Conservation (phyloP, 2,329 filamentous ascomycete genomes). For the Trichophaea hybrida region DNA sequence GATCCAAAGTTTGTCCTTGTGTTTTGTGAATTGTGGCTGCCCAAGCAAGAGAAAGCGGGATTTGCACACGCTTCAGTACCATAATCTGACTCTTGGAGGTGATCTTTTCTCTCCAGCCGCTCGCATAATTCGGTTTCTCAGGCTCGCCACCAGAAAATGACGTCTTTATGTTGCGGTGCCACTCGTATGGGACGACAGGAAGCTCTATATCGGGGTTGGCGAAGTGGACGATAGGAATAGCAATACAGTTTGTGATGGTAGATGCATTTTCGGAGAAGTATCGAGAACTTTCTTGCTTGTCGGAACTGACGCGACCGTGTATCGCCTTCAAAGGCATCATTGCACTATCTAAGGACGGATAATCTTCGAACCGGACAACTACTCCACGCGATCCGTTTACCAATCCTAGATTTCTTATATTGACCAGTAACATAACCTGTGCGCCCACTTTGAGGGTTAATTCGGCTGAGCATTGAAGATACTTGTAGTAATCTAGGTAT, state of each 20-base stretch:
- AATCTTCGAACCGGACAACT: neutral
- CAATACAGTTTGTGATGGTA: neutral
- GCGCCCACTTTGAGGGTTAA: constrained; percentile 11
- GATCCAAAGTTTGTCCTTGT: constrained; percentile 48
- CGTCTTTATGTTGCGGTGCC: too few relatives aligned
- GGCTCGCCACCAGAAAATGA: too few relatives aligned
- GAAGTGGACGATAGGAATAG: neutral
- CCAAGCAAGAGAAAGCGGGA: constrained; percentile 46
- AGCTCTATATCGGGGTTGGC: neutral
- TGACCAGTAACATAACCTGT: constrained; percentile 20
- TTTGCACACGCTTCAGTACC: constrained; percentile 38
- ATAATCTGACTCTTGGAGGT: neutral
- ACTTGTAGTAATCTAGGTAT: neutral
- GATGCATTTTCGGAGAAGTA: too few relatives aligned
- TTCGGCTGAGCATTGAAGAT: neutral
- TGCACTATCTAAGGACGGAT: too few relatives aligned
- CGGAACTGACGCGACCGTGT: too few relatives aligned
- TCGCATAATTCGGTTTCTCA: too few relatives aligned
- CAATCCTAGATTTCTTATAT: constrained; percentile 2
- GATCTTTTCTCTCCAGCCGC: neutral
- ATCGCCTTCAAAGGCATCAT: too few relatives aligned
- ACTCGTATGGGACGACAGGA: neutral
- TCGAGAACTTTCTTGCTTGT: too few relatives aligned
- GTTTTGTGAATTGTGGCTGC: constrained; percentile 49
- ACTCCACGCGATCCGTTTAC: constrained; percentile 17